Base-by-base conservation (phyloP, 805 yeast species). In the Hanseniaspora clermontiae region DNA sequence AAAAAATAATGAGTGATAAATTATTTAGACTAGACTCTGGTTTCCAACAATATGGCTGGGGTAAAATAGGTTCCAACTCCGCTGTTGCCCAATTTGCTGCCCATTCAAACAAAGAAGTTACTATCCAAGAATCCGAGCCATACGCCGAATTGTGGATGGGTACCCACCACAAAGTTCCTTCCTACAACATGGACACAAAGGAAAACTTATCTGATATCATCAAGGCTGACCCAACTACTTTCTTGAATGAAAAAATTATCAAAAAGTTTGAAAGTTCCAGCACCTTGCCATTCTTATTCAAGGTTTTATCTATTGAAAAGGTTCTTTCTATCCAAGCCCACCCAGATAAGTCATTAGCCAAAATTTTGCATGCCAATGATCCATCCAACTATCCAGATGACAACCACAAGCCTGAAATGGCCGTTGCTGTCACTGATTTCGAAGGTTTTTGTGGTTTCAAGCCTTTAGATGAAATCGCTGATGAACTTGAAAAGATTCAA, bases 101-200 rank as follows among this genome's bases (percentile, higher is more conserved):
- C 40, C 74, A 75, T 51, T 81, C 95, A 46, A 82, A 85, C 69
- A 78, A 87, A 2, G 62, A 67, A 10, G 74, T 87, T 55, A 66
- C 65, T 19, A 77, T 89, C 56, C 87, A 85, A 61, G 90, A 84
- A 64, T 54, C 75, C 40, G 80, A 82, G 65, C 97, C 98, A 11
- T 93, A 93, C 66, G 98, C 98, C 17, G 98, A 93, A 70, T 75
- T 93, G 62, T 93, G 98, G 98, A 93, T 93, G 98, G 98, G 98
- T 42, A 89, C 97, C 29, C 98, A 93, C 68, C 91, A 95, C 54
- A 85, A 85, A 48, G 89, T 85, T 12, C 96, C 97, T 32, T 84
- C 96, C 19, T 71, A 70, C 49, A 77, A 79, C 50, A 76, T 77
- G 29, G 77, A 72, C 31, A 69, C 74, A 19, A 83, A 83, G 36